Evolutionary conservation across 2,329 filamentous ascomycete species (phyloP), one percentile per base, ranked within the genome.

Genomic region (Nemania sp.): DNA sequence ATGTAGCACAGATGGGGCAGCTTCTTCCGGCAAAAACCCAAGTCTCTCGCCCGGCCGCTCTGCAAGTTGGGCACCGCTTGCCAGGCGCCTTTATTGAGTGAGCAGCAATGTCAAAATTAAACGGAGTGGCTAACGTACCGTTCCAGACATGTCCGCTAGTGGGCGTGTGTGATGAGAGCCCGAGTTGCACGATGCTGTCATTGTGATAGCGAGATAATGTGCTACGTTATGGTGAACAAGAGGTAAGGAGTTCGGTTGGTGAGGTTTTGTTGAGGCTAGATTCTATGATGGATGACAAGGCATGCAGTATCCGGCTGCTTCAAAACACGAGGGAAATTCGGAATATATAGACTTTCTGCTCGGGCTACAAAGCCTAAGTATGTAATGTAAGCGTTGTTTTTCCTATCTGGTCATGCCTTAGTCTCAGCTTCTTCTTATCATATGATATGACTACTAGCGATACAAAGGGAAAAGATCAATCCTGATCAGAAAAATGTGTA

Each of bases 1-100:
- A 65, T 33, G 61, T 64, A 19, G 59, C 61, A 41, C 63, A 65
- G 41, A 60, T 46, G n/a, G 48, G 58, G 48, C 63, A 65, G n/a
- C 56, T 57, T 43, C 61, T 51, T n/a, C 63, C 63, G 20, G 60
- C 42, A 14, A 64, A 56, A 9, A 65, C 60, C 61, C 61, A 65
- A 15, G 46, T 47, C 34, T 63, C 61, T 6, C 39, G 37, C 12
- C 62, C 62, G 5, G 52, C 54, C 0, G 33, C 57, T 31, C 30
- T 42, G 42, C 61, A 63, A 2, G 53, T 60, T 23, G 61, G 62
- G 44, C 62, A 64, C 41, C 61, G 53, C 36, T 64, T 64, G 3
- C 61, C 62, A 2, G 62, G 62, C n/a, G 57, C 53, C 62, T 64
- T 26, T 22, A n/a, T 41, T 15, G 33, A 19, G 44, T 62, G 9